These are phyloP conservation scores for Gillenia trifoliata DNA, from an alignment of 306 rosid genomes.

Conservation along the genomic window DNA sequence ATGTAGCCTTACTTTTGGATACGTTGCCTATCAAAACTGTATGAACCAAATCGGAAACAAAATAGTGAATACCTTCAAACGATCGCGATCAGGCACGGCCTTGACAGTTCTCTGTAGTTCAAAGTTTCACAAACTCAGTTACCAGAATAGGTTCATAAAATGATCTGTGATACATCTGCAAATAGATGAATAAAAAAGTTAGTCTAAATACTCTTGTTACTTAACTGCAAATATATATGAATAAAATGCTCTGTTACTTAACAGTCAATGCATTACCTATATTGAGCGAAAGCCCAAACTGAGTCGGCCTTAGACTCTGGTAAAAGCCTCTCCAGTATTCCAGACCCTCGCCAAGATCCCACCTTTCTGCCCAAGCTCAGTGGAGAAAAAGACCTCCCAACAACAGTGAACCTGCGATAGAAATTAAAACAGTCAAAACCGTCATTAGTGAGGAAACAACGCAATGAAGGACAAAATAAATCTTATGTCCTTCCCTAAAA, in stretches of 20 bases:
- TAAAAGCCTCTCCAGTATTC: conserved; percentile 16
- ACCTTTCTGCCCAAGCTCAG: background rate
- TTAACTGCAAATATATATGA: no score
- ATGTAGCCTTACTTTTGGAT: background rate
- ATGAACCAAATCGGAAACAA: background rate
- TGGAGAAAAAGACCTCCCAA: conserved; percentile 20
- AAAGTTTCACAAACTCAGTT: conserved; percentile 34
- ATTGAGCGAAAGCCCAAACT: conserved; percentile 40
- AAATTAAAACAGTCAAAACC: conserved; percentile 15
- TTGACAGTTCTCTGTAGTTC: conserved; percentile 16
- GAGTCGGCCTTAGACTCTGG: conserved; percentile 35
- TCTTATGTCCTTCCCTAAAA: background rate
- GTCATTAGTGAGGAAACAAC: background rate
- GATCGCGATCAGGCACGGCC: conserved; percentile 47
- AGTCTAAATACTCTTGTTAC: background rate
- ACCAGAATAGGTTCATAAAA: conserved; percentile 59
- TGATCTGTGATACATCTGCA: conserved; percentile 66
- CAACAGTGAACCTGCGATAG: conserved; percentile 1
- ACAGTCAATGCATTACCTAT: conserved; percentile 41
- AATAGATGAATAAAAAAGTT: background rate
- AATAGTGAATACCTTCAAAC: conserved; percentile 43
- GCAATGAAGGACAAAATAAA: background rate
- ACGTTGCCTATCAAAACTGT: background rate
- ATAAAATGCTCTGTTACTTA: no score
- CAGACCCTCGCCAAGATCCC: background rate